phyloP scores from a whole-genome alignment of 208 protist species.

The Paratrypanosoma confusum region DNA sequence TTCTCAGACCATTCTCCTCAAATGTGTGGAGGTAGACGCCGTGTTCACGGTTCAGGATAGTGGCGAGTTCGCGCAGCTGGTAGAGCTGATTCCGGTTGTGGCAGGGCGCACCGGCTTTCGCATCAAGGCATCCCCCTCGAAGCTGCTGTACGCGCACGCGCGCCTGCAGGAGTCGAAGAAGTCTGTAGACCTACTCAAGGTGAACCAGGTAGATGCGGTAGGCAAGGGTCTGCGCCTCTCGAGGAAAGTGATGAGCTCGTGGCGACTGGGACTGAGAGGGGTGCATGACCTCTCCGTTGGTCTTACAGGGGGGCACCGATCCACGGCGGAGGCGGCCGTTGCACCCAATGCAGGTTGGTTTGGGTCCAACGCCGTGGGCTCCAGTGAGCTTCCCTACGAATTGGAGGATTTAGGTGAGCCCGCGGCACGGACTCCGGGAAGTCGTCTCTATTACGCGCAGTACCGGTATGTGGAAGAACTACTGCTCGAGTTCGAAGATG shows the following conservation, averaged over 20 bases:
- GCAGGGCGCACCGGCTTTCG: constrained; percentile 14
- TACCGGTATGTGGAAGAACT: constrained; percentile 57
- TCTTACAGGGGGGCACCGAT: no score
- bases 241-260: no score
- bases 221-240: no score
- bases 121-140: constrained; percentile 16
- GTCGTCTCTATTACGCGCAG: constrained; percentile 15
- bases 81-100: constrained; percentile 12
- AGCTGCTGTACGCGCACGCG: constrained; percentile 41
- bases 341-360: background rate
- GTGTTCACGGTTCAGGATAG: constrained; percentile 39
- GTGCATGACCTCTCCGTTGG: no score
- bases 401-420: background rate
- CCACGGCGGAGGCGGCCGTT: background rate
- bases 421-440: background rate
- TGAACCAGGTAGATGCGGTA: no score
- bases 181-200: background rate
- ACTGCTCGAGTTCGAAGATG: constrained; percentile 47
- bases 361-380: background rate
- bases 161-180: constrained; percentile 12
- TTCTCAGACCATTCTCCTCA: constrained; percentile 32
- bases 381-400: background rate
- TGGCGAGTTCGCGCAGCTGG: constrained; percentile 31
- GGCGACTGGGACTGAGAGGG: no score
- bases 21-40: constrained; percentile 25